Base-by-base conservation (phyloP, 2,329 filamentous ascomycete species). In the Aspergillus sp. region DNA sequence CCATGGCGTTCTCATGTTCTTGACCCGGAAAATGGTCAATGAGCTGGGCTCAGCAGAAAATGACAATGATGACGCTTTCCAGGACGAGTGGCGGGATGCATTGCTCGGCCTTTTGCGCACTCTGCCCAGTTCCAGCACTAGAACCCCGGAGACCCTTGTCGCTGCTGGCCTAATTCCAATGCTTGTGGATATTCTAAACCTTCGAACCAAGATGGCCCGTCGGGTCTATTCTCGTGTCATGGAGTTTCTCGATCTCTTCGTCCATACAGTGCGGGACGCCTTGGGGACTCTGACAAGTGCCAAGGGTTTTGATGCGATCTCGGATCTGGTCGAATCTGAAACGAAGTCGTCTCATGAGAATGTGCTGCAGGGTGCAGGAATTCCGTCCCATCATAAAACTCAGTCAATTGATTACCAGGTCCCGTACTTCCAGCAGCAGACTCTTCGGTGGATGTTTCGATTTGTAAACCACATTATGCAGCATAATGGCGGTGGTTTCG, bases 381-480 rank as follows among this genome's bases (percentile, higher is more conserved):
- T 91, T 40, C 74, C 76, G 5, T 60, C 69, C 8, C 68, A 79
- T 31, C 86, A 82, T 58, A 79, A 77, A 48, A 93, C 86, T 7
- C 79, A 81, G 35, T 74, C 82, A 15, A 86, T 93, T 27, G 93
- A 99, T 61, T 99, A 95, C 55, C 75, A 86, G 49, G 86, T 96
- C 33, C 86, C 88, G 0, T 95, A 86, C 56, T 86, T 86, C 55
- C 82, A 93, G 46, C 91, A 96, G 55, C 86, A 94, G 57, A 89
- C 86, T 12, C 69, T 98, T 17, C 88, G 93, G 51, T 93, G 85
- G 77, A 69, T 95, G 27, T 81, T 98, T 58, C 95, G 94, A 58
- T 94, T 96, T 53, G 82, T 94, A 41, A 88, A 94, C 47, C 88
- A 96, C 55, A 81, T 96, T 64, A 93, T 96, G 80, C 67, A 82